Evolutionary conservation across 306 rosid genomes (phyloP), one percentile per base, ranked within the genome.

Genomic region (Prunus armeniaca): DNA sequence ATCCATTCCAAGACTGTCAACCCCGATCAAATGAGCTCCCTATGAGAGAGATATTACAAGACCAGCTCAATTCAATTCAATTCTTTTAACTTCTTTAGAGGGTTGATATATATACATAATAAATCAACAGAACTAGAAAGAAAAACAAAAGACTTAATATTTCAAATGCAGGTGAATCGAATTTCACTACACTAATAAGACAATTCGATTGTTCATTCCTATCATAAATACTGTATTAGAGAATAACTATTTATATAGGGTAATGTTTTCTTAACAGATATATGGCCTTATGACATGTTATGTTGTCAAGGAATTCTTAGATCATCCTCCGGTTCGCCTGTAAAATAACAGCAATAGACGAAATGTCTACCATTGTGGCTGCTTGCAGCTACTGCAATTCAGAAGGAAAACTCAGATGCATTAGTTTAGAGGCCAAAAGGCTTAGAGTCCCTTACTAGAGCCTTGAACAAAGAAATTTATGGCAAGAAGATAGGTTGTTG

Each of bases 1-100:
- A 82, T 94, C 97, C 88, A 94, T 71, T 78, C 98, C 98, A 72
- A 94, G 93, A 80, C 95, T 85, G 86, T 94, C 98, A 63, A 94
- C 88, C 61, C 98, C 97, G 52, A 92, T 86, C 84, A 94, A 85
- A 81, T 67, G 80, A 74, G 98, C 98, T 80, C 87, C 92, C 98
- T 94, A 80, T 43, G 83, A 80, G 18, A 64, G 24, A 71, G 75
- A 34, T 32, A 55, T 72, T 56, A 3, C 18, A 38, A 43, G 14
- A 34, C n/a, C 15, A 54, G 50, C 30, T 7, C 51, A 54, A 34
- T 72, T 54, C n/a, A 72, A 22, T 55, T 71, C 32, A 38, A 38
- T 38, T 38, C 9, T 38, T 38, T 38, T 38, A 6, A 38, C 9
- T 38, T 38, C 43, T 38, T 32, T 55, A 6, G 15, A 55, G 14